Conservation (phyloP, 805 yeast species). For the Saturnispora gosingensis region DNA sequence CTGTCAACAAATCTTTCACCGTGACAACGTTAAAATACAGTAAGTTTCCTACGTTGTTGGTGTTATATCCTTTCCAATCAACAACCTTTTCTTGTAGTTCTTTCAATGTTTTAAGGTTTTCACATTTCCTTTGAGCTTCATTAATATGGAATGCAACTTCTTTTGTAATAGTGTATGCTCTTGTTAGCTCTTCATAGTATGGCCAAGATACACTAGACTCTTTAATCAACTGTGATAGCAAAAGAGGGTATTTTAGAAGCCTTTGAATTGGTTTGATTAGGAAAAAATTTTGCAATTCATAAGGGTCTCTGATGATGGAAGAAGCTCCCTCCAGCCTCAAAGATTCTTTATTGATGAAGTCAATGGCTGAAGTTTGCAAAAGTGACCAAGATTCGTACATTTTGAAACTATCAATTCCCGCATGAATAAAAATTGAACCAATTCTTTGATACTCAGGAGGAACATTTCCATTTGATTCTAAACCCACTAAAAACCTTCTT, state of each 20-base stretch:
- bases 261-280: slow-evolving; percentile 93
- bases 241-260: slow-evolving; percentile 86
- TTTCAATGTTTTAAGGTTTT: slow-evolving; percentile 63
- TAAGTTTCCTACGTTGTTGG: slow-evolving; percentile 76
- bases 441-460: slow-evolving; percentile 72
- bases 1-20: slow-evolving; percentile 46
- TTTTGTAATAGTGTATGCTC: slow-evolving; percentile 66
- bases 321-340: slow-evolving; percentile 46
- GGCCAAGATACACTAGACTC: slow-evolving; percentile 44
- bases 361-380: slow-evolving; percentile 81
- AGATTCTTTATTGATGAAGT: slow-evolving; percentile 59
- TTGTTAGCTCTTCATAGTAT: slow-evolving; percentile 54
- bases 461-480: slow-evolving; percentile 77
- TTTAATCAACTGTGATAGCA: slow-evolving; percentile 68
- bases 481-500: slow-evolving; percentile 75
- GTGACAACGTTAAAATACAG: slow-evolving; percentile 64
- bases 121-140: slow-evolving; percentile 89
- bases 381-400: slow-evolving; percentile 93
- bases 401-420: slow-evolving; percentile 69
- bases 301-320: slow-evolving; percentile 64
- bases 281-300: slow-evolving; percentile 83
- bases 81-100: slow-evolving; percentile 64
- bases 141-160: slow-evolving; percentile 83
- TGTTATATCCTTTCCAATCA: slow-evolving; percentile 88
- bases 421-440: slow-evolving; percentile 81